Conservation (phyloP, 768 basidiomycete genomes). For the Flagelloscypha sp. region DNA sequence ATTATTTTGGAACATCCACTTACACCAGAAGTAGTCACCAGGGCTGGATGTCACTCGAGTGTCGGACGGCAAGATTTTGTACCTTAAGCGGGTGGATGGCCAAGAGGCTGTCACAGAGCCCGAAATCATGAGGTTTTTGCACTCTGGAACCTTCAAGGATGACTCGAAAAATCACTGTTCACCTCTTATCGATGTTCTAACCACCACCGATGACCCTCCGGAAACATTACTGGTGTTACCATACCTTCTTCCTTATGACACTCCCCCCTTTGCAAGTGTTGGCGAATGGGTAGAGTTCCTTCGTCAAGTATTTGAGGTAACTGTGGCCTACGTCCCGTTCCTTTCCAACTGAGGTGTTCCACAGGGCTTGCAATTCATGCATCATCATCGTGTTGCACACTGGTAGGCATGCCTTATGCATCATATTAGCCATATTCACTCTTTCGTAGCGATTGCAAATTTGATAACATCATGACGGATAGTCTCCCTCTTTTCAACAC, state of each 20-base stretch:
- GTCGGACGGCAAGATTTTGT: conserved; percentile 19
- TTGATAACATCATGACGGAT: conserved; percentile 30
- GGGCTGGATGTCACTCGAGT: conserved; percentile 22
- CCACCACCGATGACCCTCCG: conserved; percentile 12
- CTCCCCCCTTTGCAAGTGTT: conserved; percentile 20
- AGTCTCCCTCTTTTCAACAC: conserved; percentile 12
- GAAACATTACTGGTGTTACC: conserved; percentile 16
- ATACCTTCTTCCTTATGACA: conserved; percentile 7
- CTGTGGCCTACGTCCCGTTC: conserved; percentile 12
- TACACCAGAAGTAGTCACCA: conserved; percentile 4
- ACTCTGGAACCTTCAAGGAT: conserved; percentile 1
- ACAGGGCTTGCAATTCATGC: conserved; percentile 28
- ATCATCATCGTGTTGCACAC: conserved; percentile 25
- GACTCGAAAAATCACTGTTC: conserved; percentile 21
- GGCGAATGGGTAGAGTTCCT: conserved; percentile 26
- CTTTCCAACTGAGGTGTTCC: background rate
- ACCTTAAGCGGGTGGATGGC: conserved; percentile 17
- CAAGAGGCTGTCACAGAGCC: conserved; percentile 18
- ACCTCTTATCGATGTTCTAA: conserved; percentile 17
- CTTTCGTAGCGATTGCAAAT: conserved; percentile 16
- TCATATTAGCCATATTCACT: conserved; percentile 3
- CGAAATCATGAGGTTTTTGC: conserved; percentile 20
- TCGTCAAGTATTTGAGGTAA: conserved; percentile 24
- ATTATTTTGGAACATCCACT: background rate
- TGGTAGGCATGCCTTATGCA: conserved; percentile 15